These are phyloP conservation scores for Amanita rubescens DNA, from an alignment of 768 basidiomycete genomes.

Conservation along the genomic window DNA sequence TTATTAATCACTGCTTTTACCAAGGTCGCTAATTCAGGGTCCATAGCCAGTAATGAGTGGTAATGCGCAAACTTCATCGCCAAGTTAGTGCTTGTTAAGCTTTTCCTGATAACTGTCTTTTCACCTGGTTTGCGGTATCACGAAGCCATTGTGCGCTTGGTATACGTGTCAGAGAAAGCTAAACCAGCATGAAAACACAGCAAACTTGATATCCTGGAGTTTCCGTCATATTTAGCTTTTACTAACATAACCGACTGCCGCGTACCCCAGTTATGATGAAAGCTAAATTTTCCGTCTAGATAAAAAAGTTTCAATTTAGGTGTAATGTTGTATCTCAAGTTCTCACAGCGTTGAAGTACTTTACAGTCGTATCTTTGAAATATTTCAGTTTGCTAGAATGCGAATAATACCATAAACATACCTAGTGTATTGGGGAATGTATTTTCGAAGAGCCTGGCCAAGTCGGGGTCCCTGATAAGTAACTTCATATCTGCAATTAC, in stretches of 20 bases:
- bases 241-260: too few relatives aligned
- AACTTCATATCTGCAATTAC: slow-evolving; percentile 69
- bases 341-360: slow-evolving; percentile 58
- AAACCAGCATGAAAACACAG: slow-evolving; percentile 7
- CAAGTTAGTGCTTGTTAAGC: slow-evolving; percentile 5
- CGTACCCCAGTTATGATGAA: slow-evolving; percentile 76
- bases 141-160: slow-evolving; percentile 76
- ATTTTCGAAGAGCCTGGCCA: slow-evolving; percentile 76
- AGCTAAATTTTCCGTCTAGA: slow-evolving; percentile 57
- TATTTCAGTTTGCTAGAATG: slow-evolving; percentile 1
- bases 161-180: slow-evolving; percentile 5
- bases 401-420: slow-evolving; percentile 18
- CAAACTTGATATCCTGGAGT: slow-evolving; percentile 65
- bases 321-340: not conserved
- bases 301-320: not conserved
- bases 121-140: slow-evolving; percentile 72
- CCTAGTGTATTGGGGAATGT: slow-evolving; percentile 79
- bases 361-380: slow-evolving; percentile 64
- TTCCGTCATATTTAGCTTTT: not conserved
- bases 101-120: slow-evolving; percentile 7
- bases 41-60: slow-evolving; percentile 46
- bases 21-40: slow-evolving; percentile 51
- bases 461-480: slow-evolving; percentile 66
- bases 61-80: slow-evolving; percentile 60
- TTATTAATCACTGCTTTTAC: slow-evolving; percentile 82